Evolutionary conservation across 2,329 filamentous ascomycete species (phyloP), one percentile per base, ranked within the genome.

Genomic region (Ceratocystis ficicola): DNA sequence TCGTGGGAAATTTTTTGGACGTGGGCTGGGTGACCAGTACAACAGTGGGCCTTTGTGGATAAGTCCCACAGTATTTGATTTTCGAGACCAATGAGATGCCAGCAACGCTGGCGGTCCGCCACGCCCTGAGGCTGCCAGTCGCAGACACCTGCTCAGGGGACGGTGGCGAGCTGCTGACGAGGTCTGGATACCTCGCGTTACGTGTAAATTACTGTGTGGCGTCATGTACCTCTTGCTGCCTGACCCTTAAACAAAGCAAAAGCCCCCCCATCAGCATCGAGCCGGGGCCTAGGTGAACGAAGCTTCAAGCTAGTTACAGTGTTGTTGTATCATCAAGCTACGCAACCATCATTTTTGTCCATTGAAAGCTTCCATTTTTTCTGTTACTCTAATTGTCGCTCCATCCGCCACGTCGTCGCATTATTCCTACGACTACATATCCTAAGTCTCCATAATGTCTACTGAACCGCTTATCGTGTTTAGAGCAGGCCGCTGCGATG

Each of bases 401-500:
- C 4, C 25, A 20, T 59, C 25, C 15, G 2, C n/a, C 30, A 36
- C 32, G 15, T 10, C 32, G 17, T 59, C 28, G 25, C 55, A 59
- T 36, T 59, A 59, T 59, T 36, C n/a, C 8, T 8, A n/a, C 17
- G 55, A 12, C 28, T 8, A 32, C 55, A 8, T 20, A 59, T 30
- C n/a, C 55, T n/a, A 36, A 66, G 70, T 69, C 36, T 12, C 44
- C 25, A 79, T 68, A 69, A 96, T 96, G 91, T 90, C 92, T 69
- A 86, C 90, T 76, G 76, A 82, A 70, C 91, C 93, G 41, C 83
- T 96, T 73, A 92, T 97, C 75, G 95, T 91, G 17, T 97, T 97
- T 83, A 96, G 96, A 82, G 93, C 93, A 70, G 93, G 93, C 76
- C 84, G 84, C 75, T 97, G 93, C 78, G 86, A 94, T 64, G 75